phyloP scores from a whole-genome alignment of 148 eudicot genomes.

The Rhododendron henanense region DNA sequence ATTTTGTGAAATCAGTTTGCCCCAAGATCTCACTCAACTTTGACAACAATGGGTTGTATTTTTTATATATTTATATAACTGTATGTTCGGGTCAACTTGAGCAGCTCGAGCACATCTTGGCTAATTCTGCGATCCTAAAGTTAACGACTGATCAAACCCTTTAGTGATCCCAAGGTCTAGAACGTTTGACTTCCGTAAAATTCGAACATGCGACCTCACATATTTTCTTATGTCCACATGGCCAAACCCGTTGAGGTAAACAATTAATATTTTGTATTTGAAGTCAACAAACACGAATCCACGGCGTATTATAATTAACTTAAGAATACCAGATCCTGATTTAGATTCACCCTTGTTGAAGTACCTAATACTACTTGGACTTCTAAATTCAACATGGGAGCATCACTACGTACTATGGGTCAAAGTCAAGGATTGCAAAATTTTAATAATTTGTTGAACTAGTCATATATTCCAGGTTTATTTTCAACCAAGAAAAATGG shows the following conservation, averaged over 20 bases:
- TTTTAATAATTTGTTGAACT: background rate
- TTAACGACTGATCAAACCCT: too few relatives aligned
- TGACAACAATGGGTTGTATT: background rate
- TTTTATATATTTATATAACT: too few relatives aligned
- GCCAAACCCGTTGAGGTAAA: too few relatives aligned
- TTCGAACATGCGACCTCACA: too few relatives aligned
- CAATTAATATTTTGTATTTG: background rate
- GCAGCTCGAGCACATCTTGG: accelerated
- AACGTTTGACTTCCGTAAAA: too few relatives aligned
- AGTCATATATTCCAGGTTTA: background rate
- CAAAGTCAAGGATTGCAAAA: background rate
- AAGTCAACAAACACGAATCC: background rate
- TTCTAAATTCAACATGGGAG: background rate
- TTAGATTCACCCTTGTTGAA: background rate
- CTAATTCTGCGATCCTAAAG: too few relatives aligned
- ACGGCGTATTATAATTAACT: background rate
- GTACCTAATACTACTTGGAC: background rate
- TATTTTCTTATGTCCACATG: background rate
- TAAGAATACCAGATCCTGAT: background rate
- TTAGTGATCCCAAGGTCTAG: too few relatives aligned
- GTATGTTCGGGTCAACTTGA: too few relatives aligned
- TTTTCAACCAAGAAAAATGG: background rate
- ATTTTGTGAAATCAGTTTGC: background rate
- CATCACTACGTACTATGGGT: background rate
- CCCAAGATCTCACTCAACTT: background rate